Evolutionary conservation across 2,329 filamentous ascomycete species (phyloP), one percentile per base, ranked within the genome.

Genomic region (Stromatinia cepivora): DNA sequence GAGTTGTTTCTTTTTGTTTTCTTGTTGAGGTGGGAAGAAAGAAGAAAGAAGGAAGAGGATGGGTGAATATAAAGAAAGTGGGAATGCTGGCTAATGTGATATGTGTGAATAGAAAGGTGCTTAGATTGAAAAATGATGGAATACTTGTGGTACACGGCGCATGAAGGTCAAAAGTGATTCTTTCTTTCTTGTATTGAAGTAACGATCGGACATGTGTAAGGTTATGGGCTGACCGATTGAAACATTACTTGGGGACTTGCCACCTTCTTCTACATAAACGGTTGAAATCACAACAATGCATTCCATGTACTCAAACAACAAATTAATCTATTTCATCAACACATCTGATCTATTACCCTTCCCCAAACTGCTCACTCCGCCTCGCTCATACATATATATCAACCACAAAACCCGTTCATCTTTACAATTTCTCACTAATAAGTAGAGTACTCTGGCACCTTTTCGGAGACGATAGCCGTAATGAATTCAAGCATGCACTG

Each of bases 21-120:
- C 39, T 50, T 53, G 17, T 1, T 15, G 20, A 42, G 31, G 31
- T 17, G 39, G 39, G 39, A 2, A 42, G 39, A 13, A 13, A 11
- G 39, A 3, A 42, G 4, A 11, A 11, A 3, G 39, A 3, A 15
- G 39, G 11, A 42, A 13, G 39, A 17, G 13, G 13, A 42, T 42
- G 39, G 6, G 39, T 15, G 39, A 42, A 7, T 17, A 42, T 42
- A 39, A 13, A 2, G 36, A 39, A 11, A 39, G 13, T 42, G 39
- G 39, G 39, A 22, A 31, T n/a, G 17, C 22, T 22, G 53, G 53
- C 53, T 56, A 56, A 56, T 36, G 8, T 56, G 20, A 20, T 17
- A 9, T 56, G 31, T 5, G 53, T 56, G 53, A 34, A 42, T 25
- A 63, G 59, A 63, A 63, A 62, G 58, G 42, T 48, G 28, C 28